Evolutionary conservation across 768 basidiomycete species (phyloP).

Genomic region (Multifurca ochricompacta): DNA sequence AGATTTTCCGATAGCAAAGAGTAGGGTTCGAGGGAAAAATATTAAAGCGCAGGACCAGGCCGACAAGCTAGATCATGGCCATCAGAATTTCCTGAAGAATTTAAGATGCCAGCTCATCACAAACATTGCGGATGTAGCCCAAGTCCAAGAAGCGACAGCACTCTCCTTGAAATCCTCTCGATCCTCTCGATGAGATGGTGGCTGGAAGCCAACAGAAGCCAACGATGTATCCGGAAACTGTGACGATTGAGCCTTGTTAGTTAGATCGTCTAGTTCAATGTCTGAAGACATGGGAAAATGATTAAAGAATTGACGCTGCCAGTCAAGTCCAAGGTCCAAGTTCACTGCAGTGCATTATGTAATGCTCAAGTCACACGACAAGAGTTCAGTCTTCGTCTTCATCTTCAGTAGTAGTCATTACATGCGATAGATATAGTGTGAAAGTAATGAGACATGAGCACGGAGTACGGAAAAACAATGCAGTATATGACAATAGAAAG

Average conservation of each 20-base stretch:
- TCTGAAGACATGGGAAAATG: slow-evolving; percentile 4
- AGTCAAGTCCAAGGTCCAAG: no score
- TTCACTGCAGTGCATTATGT: no score
- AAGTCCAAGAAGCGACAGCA: slow-evolving; percentile 15
- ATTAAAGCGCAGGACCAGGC: slow-evolving; percentile 27
- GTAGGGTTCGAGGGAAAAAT: slow-evolving; percentile 54
- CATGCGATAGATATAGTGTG: not conserved
- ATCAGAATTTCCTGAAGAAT: not conserved
- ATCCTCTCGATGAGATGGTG: not conserved
- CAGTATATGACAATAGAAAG: slow-evolving; percentile 20
- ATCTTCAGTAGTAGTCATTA: not conserved
- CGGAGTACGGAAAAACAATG: slow-evolving; percentile 10
- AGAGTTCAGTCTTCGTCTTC: no score
- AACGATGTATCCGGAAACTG: not conserved
- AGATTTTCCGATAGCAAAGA: slow-evolving; percentile 43
- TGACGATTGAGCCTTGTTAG: slow-evolving; percentile 15
- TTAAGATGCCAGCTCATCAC: slow-evolving; percentile 6
- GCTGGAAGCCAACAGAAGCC: not conserved
- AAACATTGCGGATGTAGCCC: slow-evolving; percentile 18
- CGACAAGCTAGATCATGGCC: slow-evolving; percentile 18
- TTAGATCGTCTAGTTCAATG: slow-evolving; percentile 37
- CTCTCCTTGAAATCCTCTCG: slow-evolving; percentile 3
- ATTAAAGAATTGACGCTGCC: not conserved
- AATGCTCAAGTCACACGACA: slow-evolving; percentile 16
- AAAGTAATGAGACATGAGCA: not conserved